Percentiles rank a stretch among this genome's conserved stretches.
Evolutionary conservation across 2,329 filamentous ascomycete genomes (phyloP).

Genomic region (Neoscytalidium dimidiatum): DNA sequence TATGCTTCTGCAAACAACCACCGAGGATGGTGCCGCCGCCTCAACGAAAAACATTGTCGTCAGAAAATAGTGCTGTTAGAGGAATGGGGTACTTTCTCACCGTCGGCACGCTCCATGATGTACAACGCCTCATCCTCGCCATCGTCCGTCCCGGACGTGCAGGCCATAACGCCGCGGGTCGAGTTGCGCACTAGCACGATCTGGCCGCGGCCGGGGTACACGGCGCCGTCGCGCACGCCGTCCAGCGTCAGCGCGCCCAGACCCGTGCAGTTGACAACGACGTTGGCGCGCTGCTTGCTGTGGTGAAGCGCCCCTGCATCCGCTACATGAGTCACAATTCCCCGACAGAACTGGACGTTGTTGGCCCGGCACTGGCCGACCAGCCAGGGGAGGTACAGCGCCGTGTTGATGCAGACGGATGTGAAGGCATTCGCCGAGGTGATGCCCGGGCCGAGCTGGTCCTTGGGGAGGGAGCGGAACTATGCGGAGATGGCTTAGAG

Average conservation of each 20-base stretch:
- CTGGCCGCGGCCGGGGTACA: constrained; percentile 80
- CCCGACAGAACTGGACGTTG: constrained; percentile 60
- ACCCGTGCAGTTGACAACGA: constrained; percentile 85
- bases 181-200: constrained; percentile 84
- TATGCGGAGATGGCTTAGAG: constrained; percentile 27
- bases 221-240: constrained; percentile 73
- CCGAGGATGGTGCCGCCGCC: constrained; percentile 84
- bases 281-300: constrained; percentile 58
- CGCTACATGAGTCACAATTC: constrained; percentile 61
- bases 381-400: constrained; percentile 85
- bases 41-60: constrained; percentile 15
- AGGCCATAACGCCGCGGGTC: constrained; percentile 64
- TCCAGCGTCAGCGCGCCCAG: constrained; percentile 74
- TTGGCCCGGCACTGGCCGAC: constrained; percentile 74
- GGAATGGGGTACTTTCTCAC: neutral
- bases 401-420: constrained; percentile 88
- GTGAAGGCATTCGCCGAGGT: constrained; percentile 76
- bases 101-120: constrained; percentile 74
- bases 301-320: constrained; percentile 67
- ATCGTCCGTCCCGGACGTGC: constrained; percentile 72
- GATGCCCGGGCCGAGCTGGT: constrained; percentile 61
- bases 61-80: constrained; percentile 1
- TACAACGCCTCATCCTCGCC: constrained; percentile 73
- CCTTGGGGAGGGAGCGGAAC: constrained; percentile 62
- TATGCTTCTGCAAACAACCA: constrained; percentile 78